phyloP scores from a whole-genome alignment of 257 asterid species.

The Plantago elongata region DNA sequence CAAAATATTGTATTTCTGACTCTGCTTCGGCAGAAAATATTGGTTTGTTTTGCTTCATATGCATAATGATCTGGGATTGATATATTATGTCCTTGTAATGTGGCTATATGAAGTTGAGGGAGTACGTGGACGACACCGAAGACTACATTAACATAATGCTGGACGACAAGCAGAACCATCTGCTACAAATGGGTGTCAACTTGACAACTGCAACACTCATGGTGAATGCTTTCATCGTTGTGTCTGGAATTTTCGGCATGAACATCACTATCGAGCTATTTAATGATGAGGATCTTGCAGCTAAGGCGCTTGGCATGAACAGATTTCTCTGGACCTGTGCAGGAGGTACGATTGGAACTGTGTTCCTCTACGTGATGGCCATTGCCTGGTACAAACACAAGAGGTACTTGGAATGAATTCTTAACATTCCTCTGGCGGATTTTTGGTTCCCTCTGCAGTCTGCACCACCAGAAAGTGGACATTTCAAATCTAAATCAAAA shows the following conservation, averaged over 20 bases:
- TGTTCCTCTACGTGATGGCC: conserved; percentile 32
- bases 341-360: conserved; percentile 44
- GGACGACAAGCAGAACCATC: conserved; percentile 88
- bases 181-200: conserved; percentile 80
- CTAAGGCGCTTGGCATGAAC: conserved; percentile 42
- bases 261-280: conserved; percentile 50
- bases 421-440: too few species aligned
- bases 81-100: neutral
- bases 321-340: conserved; percentile 58
- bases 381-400: too few species aligned
- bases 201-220: conserved; percentile 61
- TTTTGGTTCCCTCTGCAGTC: too few species aligned
- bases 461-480: too few species aligned
- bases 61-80: too few species aligned
- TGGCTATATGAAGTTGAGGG: conserved; percentile 49
- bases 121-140: conserved; percentile 87
- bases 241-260: conserved; percentile 73
- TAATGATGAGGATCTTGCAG: neutral
- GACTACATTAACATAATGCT: conserved; percentile 84
- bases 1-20: neutral
- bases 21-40: neutral
- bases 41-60: neutral
- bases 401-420: too few species aligned
- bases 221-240: conserved; percentile 64
- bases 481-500: too few species aligned